Conservation (phyloP, 495 filamentous ascomycete genomes). For the Penicillium simplicissimum region DNA sequence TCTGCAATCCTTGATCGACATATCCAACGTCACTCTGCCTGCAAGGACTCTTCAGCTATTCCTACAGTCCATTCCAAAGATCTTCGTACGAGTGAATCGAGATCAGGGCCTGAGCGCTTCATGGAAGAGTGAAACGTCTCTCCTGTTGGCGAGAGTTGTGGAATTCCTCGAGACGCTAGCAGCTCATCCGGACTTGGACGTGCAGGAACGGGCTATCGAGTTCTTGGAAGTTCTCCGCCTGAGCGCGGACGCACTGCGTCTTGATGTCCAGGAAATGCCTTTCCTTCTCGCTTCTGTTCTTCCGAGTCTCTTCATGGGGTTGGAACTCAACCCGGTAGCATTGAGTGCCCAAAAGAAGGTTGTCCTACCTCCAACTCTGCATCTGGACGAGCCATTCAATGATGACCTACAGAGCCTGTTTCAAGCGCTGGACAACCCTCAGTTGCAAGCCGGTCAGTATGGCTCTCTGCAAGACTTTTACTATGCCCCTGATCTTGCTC, state of each 20-base stretch:
- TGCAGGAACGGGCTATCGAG: constrained; percentile 94
- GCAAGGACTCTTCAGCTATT: constrained; percentile 69
- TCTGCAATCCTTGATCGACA: constrained; percentile 70
- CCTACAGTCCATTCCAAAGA: constrained; percentile 84
- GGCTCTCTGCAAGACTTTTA: constrained; percentile 68
- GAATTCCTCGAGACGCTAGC: constrained; percentile 75
- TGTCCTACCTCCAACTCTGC: constrained; percentile 69
- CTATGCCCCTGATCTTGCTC: constrained; percentile 44
- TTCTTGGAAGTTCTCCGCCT: constrained; percentile 86
- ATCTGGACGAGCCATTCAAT: constrained; percentile 81
- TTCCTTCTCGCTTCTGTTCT: constrained; percentile 84
- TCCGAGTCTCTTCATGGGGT: constrained; percentile 78
- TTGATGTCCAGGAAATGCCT: constrained; percentile 69
- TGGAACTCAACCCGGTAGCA: constrained; percentile 90
- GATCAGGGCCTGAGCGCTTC: constrained; percentile 60
- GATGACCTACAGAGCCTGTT: constrained; percentile 66
- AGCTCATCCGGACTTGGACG: constrained; percentile 82
- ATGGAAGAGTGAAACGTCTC: constrained; percentile 65
- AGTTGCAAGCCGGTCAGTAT: constrained; percentile 5
- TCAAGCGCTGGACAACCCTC: constrained; percentile 10
- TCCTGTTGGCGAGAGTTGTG: constrained; percentile 78
- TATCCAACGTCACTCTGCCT: constrained; percentile 58
- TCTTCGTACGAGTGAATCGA: constrained; percentile 68
- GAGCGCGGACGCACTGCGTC: constrained; percentile 72
- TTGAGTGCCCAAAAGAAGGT: constrained; percentile 82